phyloP scores from a whole-genome alignment of 2,329 filamentous ascomycete genomes.

The Calycina herbarum region DNA sequence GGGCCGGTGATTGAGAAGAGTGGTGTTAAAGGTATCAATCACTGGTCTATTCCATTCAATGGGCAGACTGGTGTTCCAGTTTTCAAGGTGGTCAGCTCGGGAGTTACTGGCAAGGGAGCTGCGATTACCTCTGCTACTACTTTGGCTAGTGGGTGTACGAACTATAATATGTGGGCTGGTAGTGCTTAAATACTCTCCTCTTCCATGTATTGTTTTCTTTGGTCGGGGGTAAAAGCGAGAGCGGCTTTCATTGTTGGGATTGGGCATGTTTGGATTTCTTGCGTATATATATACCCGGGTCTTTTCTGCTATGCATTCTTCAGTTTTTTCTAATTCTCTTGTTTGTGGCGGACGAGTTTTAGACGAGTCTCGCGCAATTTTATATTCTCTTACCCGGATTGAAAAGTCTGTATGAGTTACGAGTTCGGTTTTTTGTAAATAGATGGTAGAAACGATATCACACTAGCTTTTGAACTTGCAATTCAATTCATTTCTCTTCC shows the following conservation, averaged over 20 bases:
- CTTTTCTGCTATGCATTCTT: no score
- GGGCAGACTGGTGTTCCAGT: slow-evolving; percentile 37
- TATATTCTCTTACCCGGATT: no score
- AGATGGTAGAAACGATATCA: no score
- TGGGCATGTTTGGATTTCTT: no score
- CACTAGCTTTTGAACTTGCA: no score
- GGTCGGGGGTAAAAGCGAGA: background rate
- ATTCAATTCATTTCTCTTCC: no score
- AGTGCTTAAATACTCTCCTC: slow-evolving; percentile 11
- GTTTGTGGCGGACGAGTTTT: no score
- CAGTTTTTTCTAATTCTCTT: no score
- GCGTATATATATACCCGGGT: no score
- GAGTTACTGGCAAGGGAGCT: slow-evolving; percentile 22
- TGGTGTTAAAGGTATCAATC: slow-evolving; percentile 28
- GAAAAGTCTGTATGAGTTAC: no score
- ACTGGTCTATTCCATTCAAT: slow-evolving; percentile 34
- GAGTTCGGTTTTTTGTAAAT: no score
- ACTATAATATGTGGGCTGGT: slow-evolving; percentile 24
- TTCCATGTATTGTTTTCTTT: background rate
- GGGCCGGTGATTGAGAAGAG: slow-evolving; percentile 20
- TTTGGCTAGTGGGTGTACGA: slow-evolving; percentile 15
- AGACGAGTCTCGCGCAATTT: no score
- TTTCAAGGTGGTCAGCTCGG: slow-evolving; percentile 34
- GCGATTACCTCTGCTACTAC: slow-evolving; percentile 27
- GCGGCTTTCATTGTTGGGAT: background rate